Conservation (phyloP, 1,284 basidiomycete species). For the Austropuccinia psidii region DNA sequence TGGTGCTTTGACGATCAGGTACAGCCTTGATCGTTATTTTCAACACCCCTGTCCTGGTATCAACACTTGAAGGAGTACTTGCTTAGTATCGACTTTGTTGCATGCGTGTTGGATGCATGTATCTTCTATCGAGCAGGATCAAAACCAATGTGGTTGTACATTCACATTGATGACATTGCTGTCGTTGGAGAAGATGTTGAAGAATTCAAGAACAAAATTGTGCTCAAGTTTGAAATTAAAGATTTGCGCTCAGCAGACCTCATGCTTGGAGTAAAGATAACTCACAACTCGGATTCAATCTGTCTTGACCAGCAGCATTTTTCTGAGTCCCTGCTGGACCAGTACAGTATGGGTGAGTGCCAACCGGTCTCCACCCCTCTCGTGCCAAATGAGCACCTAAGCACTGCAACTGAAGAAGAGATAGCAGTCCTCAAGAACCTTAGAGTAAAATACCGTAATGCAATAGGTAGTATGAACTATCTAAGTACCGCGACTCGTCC, state of each 20-base stretch:
- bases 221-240: neutral
- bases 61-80: neutral
- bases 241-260: neutral
- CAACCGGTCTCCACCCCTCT: neutral
- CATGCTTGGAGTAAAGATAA: neutral
- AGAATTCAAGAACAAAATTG: neutral
- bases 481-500: neutral
- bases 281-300: neutral
- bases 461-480: neutral
- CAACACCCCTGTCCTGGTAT: neutral
- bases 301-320: neutral
- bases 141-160: neutral
- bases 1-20: too few relatives aligned
- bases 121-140: neutral
- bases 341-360: neutral
- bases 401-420: neutral
- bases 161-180: neutral
- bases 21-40: too few relatives aligned
- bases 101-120: neutral
- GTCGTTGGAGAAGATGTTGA: neutral
- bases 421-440: neutral
- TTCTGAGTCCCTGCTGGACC: neutral
- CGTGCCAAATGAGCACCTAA: neutral
- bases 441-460: neutral
- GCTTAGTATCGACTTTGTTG: neutral